These are phyloP conservation scores for Onygenales sp. DNA, from an alignment of 2,329 filamentous ascomycete species.

Conservation along the genomic window DNA sequence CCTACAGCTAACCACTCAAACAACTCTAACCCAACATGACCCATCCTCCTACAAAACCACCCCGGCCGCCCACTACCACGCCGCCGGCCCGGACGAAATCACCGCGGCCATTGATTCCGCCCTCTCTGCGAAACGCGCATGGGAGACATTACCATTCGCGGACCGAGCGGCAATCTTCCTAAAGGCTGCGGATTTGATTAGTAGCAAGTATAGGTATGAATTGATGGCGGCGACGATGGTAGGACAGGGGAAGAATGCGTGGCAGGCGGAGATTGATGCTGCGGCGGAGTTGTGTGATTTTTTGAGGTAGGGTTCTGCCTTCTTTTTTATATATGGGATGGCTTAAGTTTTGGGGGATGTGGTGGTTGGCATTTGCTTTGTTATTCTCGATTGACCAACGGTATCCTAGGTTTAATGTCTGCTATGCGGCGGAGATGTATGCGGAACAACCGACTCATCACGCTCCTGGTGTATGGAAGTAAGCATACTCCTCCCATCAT, in stretches of 20 bases:
- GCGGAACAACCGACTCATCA: conserved; percentile 78
- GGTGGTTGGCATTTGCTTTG: no score
- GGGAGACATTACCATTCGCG: conserved; percentile 79
- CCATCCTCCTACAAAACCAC: conserved; percentile 65
- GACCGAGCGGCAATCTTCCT: conserved; percentile 90
- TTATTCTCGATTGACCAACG: background rate
- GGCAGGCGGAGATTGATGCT: conserved; percentile 97
- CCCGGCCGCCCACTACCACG: conserved; percentile 73
- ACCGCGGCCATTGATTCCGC: conserved; percentile 72
- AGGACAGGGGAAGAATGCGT: conserved; percentile 95
- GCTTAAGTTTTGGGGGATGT: background rate
- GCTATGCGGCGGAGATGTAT: conserved; percentile 88
- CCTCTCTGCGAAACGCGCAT: conserved; percentile 72
- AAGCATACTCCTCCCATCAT: conserved; percentile 14
- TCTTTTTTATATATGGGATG: background rate
- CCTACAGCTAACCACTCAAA: conserved; percentile 41
- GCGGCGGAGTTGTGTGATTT: conserved; percentile 91
- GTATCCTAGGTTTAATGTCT: conserved; percentile 62
- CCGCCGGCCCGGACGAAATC: conserved; percentile 68
- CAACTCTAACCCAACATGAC: conserved; percentile 61
- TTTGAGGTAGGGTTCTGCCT: conserved; percentile 45
- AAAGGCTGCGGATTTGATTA: conserved; percentile 86
- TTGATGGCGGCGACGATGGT: conserved; percentile 95
- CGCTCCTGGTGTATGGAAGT: conserved; percentile 78
- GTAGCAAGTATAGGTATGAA: conserved; percentile 90